Evolutionary conservation across 1,284 basidiomycete species (phyloP), one percentile per base, ranked within the genome.

Genomic region (Trametes polyzona): DNA sequence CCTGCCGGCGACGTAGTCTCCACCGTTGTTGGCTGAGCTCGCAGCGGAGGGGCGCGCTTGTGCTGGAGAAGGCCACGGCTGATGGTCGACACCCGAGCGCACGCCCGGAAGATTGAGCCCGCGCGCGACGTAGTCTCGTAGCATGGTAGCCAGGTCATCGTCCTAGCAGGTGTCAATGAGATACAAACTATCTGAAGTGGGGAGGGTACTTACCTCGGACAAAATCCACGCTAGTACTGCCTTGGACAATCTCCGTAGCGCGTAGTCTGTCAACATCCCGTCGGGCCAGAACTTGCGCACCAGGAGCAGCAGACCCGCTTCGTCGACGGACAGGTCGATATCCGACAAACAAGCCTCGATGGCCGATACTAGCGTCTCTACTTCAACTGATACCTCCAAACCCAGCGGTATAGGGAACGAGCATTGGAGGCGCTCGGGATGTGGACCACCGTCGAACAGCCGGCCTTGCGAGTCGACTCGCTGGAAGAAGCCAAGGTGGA

Each of bases 311-410:
- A 92, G 80, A 0, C 86, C 91, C 19, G 82, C 76, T 71, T 94
- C 91, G 65, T 92, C 91, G 29, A 86, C 77, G 0, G 86, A 83
- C 21, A 93, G 73, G 68, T 91, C 84, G 24, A 90, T 69, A 61
- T 92, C 88, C 2, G 78, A 75, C 19, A 94, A 73, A 60, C 86
- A 87, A 1, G 82, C 79, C 68, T 92, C 90, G n/a, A 92, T 82
- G 0, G 86, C 79, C 6, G 83, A 78, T 10, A 91, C 81, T 24
- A 94, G 75, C 0, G 80, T 82, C 66, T 93, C 90, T 4, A 93
- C 88, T 36, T 86, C 83, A 9, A 80, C 78, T 0, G 89, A 88
- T 8, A 86, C 72, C 66, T 93, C 91, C 42, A 92, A 77, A 0
- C 87, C 82, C 3, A 88, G 71, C 0, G 91, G 90, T 12, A 93